Conservation (phyloP, 108 stramenopile species). For the Cyclotella kingstonii region DNA sequence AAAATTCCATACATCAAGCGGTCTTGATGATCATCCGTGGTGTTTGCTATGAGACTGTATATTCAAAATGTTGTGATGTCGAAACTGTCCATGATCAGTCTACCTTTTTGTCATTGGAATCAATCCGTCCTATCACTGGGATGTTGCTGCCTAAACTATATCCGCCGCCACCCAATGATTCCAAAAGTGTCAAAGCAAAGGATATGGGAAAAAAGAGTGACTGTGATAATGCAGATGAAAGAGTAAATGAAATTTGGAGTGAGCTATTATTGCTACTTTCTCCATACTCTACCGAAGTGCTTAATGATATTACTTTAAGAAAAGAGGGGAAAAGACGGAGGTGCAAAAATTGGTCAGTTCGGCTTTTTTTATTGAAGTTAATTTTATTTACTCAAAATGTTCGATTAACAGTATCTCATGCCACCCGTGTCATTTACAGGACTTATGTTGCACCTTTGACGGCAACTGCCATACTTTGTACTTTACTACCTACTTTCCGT, state of each 20-base stretch:
- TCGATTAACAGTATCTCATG: too few relatives aligned
- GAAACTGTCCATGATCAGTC: background rate
- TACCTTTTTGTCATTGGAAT: slow-evolving; percentile 25
- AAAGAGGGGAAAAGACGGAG: slow-evolving; percentile 3
- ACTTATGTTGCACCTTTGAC: slow-evolving; percentile 38
- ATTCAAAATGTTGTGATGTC: background rate
- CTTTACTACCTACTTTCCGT: slow-evolving; percentile 54
- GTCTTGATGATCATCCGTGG: slow-evolving; percentile 19
- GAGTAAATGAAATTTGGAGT: slow-evolving; percentile 24
- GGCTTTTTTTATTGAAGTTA: too few relatives aligned
- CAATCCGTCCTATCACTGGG: slow-evolving; percentile 40
- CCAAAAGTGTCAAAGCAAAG: background rate
- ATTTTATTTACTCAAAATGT: background rate
- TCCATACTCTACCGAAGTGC: slow-evolving; percentile 15
- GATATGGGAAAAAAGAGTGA: background rate
- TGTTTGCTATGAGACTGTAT: slow-evolving; percentile 22
- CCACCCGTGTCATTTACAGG: too few relatives aligned
- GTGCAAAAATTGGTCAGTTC: slow-evolving; percentile 22
- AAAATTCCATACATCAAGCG: slow-evolving; percentile 24
- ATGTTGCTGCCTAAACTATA: slow-evolving; percentile 40
- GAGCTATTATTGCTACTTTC: slow-evolving; percentile 33
- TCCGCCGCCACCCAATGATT: background rate
- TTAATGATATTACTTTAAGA: background rate
- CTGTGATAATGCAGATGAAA: background rate
- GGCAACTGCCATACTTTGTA: slow-evolving; percentile 56